Evolutionary conservation across 352 stramenopile genomes (phyloP).

Genomic region (Globisporangium nagaii): DNA sequence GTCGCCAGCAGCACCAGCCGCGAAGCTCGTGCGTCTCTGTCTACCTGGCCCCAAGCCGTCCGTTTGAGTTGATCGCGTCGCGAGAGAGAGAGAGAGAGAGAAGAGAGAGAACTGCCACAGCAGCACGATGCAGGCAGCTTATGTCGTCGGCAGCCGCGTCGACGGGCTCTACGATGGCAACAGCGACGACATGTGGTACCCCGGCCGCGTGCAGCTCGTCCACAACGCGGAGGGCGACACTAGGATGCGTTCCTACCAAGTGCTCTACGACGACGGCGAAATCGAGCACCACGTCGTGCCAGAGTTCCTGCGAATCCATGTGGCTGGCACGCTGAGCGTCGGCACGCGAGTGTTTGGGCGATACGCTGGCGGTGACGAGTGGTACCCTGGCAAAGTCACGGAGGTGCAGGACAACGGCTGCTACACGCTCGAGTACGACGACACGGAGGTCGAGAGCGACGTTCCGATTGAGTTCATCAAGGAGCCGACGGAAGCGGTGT

Average conservation of each 20-base stretch:
- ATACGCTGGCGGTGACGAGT: slow-evolving; percentile 65
- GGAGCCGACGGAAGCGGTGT: slow-evolving; percentile 18
- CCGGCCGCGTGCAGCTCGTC: slow-evolving; percentile 34
- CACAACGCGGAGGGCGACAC: slow-evolving; percentile 11
- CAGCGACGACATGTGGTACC: slow-evolving; percentile 75
- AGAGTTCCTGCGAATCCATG: slow-evolving; percentile 44
- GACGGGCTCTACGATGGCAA: slow-evolving; percentile 82
- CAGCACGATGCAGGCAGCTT: slow-evolving; percentile 19
- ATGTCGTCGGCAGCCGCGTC: slow-evolving; percentile 48
- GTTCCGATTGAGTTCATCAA: slow-evolving; percentile 50
- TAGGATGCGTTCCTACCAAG: slow-evolving; percentile 30
- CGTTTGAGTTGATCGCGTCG: background rate
- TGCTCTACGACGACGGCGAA: slow-evolving; percentile 79
- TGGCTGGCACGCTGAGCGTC: slow-evolving; percentile 61
- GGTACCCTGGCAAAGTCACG: slow-evolving; percentile 56
- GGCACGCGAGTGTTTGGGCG: slow-evolving; percentile 63
- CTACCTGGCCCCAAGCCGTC: too few species aligned
- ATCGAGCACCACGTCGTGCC: slow-evolving; percentile 33
- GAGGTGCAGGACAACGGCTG: slow-evolving; percentile 55
- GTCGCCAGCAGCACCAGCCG: too few species aligned
- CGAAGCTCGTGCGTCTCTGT: background rate
- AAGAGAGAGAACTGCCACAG: too few species aligned
- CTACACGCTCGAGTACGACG: slow-evolving; percentile 80
- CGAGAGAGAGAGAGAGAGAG: background rate
- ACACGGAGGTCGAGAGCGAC: slow-evolving; percentile 60